phyloP scores from a whole-genome alignment of 306 rosid species.

The Prunus salicina region DNA sequence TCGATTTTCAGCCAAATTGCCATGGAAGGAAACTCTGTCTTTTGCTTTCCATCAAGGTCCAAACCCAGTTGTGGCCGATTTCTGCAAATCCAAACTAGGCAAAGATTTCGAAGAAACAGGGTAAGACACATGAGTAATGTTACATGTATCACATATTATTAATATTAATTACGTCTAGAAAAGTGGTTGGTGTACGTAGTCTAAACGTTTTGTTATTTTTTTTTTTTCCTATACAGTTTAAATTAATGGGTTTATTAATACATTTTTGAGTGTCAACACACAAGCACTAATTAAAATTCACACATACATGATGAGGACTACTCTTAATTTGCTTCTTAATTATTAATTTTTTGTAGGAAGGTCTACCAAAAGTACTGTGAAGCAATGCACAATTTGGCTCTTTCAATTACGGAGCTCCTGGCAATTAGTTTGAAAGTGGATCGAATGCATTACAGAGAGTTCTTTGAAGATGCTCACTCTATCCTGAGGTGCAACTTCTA shows the following conservation, averaged over 20 bases:
- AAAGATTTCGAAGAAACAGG: slow-evolving; percentile 48
- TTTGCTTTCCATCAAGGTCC: slow-evolving; percentile 37
- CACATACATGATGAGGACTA: background rate
- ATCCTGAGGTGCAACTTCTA: slow-evolving; percentile 79
- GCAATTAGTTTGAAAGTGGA: slow-evolving; percentile 70
- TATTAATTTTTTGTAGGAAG: slow-evolving; percentile 16
- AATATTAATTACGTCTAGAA: too few species aligned
- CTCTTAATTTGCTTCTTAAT: background rate
- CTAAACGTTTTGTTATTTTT: too few species aligned
- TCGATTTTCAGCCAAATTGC: slow-evolving; percentile 63
- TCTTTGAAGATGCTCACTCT: slow-evolving; percentile 56
- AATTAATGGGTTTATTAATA: too few species aligned
- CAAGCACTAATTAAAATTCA: background rate
- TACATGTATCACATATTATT: too few species aligned
- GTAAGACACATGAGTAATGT: slow-evolving; percentile 26
- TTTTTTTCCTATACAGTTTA: too few species aligned
- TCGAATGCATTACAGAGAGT: slow-evolving; percentile 32
- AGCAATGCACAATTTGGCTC: slow-evolving; percentile 50
- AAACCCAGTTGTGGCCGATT: slow-evolving; percentile 34
- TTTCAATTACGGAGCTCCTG: slow-evolving; percentile 52
- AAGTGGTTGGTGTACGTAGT: too few species aligned
- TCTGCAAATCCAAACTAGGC: slow-evolving; percentile 49
- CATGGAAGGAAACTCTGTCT: slow-evolving; percentile 87
- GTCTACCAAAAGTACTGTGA: slow-evolving; percentile 60
- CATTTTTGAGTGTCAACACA: background rate